Evolutionary conservation across 2,329 filamentous ascomycete genomes (phyloP).

Genomic region (Pseudogymnoascus sp.): DNA sequence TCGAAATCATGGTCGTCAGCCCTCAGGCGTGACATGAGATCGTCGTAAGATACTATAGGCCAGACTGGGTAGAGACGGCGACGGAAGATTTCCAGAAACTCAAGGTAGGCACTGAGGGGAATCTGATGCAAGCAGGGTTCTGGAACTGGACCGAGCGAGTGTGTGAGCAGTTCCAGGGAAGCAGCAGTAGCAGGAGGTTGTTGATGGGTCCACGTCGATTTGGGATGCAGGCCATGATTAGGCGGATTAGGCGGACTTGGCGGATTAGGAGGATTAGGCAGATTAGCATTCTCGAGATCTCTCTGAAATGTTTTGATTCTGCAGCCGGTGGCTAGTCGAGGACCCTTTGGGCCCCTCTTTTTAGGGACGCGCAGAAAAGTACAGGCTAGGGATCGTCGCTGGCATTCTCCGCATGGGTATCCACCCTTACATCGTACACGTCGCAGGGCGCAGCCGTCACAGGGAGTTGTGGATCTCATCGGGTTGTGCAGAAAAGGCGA

Average conservation of each 20-base stretch:
- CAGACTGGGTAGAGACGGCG: background rate
- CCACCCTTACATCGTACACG: background rate
- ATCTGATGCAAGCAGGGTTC: background rate
- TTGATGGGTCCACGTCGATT: background rate
- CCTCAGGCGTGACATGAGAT: background rate
- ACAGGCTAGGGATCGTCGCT: background rate
- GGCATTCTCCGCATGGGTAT: background rate
- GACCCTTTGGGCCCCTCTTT: background rate
- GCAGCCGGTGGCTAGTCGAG: background rate
- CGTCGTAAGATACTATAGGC: background rate
- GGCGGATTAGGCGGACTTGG: no score
- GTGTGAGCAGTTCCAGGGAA: background rate
- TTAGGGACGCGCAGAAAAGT: background rate
- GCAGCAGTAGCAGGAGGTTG: background rate
- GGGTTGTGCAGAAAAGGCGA: no score
- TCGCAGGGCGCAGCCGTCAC: background rate
- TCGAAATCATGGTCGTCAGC: background rate
- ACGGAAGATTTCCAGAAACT: background rate
- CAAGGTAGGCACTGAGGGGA: background rate
- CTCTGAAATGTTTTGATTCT: background rate
- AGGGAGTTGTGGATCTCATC: background rate
- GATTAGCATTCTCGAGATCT: background rate
- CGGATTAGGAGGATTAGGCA: no score
- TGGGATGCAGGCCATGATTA: background rate
- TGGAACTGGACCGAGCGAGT: background rate